Percentiles rank a stretch among this genome's conserved stretches.
These are phyloP conservation scores for Metschnikowia gelsemii DNA, from an alignment of 805 yeast species.

Conservation along the genomic window DNA sequence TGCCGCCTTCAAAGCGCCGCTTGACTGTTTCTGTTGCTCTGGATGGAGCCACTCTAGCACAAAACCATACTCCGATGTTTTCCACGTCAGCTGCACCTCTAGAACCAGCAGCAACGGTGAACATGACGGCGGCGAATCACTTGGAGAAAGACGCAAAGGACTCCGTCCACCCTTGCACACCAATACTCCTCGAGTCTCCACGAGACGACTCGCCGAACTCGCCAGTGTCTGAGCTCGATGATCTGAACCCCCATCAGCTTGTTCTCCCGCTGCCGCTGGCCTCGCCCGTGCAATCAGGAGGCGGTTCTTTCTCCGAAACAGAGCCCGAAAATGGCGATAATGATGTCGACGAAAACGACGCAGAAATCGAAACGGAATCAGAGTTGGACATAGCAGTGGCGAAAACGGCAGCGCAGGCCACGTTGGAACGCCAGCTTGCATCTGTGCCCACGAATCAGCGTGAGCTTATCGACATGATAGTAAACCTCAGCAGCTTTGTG, in stretches of 20 bases:
- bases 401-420: conserved; percentile 24
- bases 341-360: background rate
- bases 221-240: conserved; percentile 39
- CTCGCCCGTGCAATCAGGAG: conserved; percentile 44
- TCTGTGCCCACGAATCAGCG: conserved; percentile 27
- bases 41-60: background rate
- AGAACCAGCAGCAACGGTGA: background rate
- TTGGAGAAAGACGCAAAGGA: conserved; percentile 3
- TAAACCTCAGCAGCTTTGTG: conserved; percentile 34
- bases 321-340: background rate
- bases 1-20: conserved; percentile 38
- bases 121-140: background rate
- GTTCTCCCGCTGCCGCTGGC: conserved; percentile 72
- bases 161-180: conserved; percentile 10
- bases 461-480: conserved; percentile 41
- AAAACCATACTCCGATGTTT: background rate
- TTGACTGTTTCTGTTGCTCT: conserved; percentile 19
- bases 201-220: conserved; percentile 30
- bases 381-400: no score
- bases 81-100: background rate
- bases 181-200: conserved; percentile 8
- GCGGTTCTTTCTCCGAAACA: no score
- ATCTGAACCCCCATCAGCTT: conserved; percentile 41
- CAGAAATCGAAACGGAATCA: background rate
- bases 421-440: conserved; percentile 21